Base-by-base conservation (phyloP, 2,329 filamentous ascomycete genomes). In the Exophiala bonariae region DNA sequence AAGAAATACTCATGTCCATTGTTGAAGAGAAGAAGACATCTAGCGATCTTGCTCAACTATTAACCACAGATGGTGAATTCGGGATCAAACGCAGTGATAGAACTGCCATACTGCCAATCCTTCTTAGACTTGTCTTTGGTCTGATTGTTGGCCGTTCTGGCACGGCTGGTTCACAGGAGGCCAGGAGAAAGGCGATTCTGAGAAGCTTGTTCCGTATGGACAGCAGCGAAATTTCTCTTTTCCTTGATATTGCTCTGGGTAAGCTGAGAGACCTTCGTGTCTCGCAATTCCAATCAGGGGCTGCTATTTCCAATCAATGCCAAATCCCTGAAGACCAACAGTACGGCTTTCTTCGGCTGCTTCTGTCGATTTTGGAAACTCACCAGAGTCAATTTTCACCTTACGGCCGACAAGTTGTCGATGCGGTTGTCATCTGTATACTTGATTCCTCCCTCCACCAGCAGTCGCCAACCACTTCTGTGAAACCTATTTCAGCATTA, bases 11-110 rank as follows among this genome's bases (percentile, higher is more conserved):
- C 18, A 79, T 89, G 52, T 91, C 89, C 59, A 75, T 99, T 2
- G 79, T 97, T 7, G 93, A 99, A 57, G 93, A 97, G 54, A 84
- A 87, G 18, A 81, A 88, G 39, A 96, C 97, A 70, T 89, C 90
- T 62, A 93, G 97, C 61, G 92, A 97, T 64, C 78, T 99, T n/a
- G 86, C 89, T 1, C 82, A 93, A 3, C 86, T 99, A 55, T 79
- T 99, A 43, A 86, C 89, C 61, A 84, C 87, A 14, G 63, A 71
- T 18, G 72, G 81, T 31, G 74, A 80, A 50, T 83, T 83, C 47
- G 70, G 84, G 44, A 86, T 96, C 55, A 83, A 85, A 56, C 73
- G 83, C 5, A 81, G 86, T 41, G 89, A 99, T 62, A 82, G 86
- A 7, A 61, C 72, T 3, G 80, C 82, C 36, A 69, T 96, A 28